Evolutionary conservation across 106 monocot species (phyloP), one percentile per base, ranked within the genome.

Genomic region (Ottelia alismoides): DNA sequence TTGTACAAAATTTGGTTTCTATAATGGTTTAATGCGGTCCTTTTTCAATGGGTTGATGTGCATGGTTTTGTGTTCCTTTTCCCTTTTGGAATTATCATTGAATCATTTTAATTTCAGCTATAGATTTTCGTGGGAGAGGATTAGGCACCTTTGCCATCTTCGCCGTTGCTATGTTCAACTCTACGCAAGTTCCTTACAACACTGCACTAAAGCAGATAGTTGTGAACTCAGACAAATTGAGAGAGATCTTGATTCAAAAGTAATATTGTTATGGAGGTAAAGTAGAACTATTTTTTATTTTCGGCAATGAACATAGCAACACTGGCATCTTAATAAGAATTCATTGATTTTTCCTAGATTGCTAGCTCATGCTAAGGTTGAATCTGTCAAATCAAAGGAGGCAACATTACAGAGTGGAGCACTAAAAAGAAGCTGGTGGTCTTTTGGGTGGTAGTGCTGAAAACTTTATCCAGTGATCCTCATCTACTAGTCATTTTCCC

Each of bases 81-180:
- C n/a, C n/a, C n/a, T n/a, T n/a, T n/a, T n/a, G n/a, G n/a, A n/a
- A n/a, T n/a, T n/a, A n/a, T n/a, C n/a, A n/a, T n/a, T n/a, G n/a
- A n/a, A n/a, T n/a, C n/a, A n/a, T n/a, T n/a, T n/a, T n/a, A n/a
- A n/a, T n/a, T n/a, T 22, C 53, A 96, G 89, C 67, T 62, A 77
- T 67, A 82, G 73, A 61, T 85, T 96, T 44, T 89, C 96, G 11
- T 96, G 96, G 96, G 96, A 85, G 55, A 85, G 81, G 71, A 89
- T 89, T n/a, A 89, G 53, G 51, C 70, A 89, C 64, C 89, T 85
- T 64, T 96, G 89, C 65, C 81, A 96, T 54, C 81, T 85, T 40
- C 89, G 96, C 25, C 84, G 96, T 26, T 73, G 63, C 31, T 96
- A 96, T 72, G 82, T 96, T 60, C 88, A 82, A 58, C 62, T 89